Evolutionary conservation across 805 yeast species (phyloP).

Genomic region (Komagataella mondaviorum): DNA sequence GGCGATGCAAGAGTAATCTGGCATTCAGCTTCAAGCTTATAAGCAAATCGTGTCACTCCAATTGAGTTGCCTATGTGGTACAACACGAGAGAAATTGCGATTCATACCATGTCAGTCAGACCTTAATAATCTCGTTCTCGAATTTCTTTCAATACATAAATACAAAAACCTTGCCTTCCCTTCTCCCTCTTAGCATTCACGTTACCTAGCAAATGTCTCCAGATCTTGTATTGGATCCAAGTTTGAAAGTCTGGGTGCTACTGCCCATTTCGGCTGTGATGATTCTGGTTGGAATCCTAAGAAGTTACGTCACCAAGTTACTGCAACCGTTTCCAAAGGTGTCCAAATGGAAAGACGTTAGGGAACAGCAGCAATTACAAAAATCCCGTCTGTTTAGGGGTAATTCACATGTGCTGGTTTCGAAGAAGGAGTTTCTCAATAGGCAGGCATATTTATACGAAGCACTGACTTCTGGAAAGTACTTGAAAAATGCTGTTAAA

Average conservation of each 20-base stretch:
- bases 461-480: conserved; percentile 38
- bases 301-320: conserved; percentile 53
- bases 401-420: conserved; percentile 34
- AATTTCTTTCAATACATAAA: background rate
- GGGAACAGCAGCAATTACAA: conserved; percentile 52
- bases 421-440: conserved; percentile 31
- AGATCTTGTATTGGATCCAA: conserved; percentile 64
- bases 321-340: conserved; percentile 46
- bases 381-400: conserved; percentile 44
- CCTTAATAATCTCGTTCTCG: background rate
- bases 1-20: too few relatives aligned
- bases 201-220: conserved; percentile 16
- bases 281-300: conserved; percentile 73
- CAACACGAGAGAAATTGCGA: too few relatives aligned
- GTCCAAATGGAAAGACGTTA: conserved; percentile 32
- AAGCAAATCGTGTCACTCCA: too few relatives aligned
- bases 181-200: background rate
- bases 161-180: background rate
- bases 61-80: too few relatives aligned
- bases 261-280: conserved; percentile 82
- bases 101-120: too few relatives aligned
- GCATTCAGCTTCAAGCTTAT: too few relatives aligned
- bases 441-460: conserved; percentile 37
- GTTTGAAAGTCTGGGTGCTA: conserved; percentile 78
- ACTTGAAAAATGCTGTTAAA: conserved; percentile 32